phyloP scores from a whole-genome alignment of 2,329 filamentous ascomycete species.

The Aspergillus pseudotamarii region DNA sequence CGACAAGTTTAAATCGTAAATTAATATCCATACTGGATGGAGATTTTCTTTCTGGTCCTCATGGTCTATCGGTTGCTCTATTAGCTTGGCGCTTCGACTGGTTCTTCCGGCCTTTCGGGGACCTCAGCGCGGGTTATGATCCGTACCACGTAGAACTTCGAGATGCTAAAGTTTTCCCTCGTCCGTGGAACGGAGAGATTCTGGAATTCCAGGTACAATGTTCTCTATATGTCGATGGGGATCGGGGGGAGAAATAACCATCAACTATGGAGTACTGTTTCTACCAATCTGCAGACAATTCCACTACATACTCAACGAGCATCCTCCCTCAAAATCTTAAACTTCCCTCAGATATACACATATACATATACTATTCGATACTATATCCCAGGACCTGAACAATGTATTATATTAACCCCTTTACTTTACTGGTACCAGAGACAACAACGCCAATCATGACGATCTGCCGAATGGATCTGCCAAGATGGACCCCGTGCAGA shows the following conservation, averaged over 20 bases:
- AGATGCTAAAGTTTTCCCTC: not conserved
- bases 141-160: not conserved
- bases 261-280: not conserved
- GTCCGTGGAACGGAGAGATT: not conserved
- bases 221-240: not conserved
- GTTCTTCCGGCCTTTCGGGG: conserved; percentile 6
- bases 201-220: not conserved
- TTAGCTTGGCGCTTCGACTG: conserved; percentile 8
- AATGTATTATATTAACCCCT: not conserved
- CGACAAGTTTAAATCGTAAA: not conserved
- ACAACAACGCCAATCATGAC: conserved; percentile 35
- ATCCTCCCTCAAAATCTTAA: not conserved
- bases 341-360: too few relatives aligned
- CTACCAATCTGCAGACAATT: not conserved
- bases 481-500: conserved; percentile 39
- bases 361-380: not conserved
- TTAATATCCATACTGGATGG: not conserved
- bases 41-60: not conserved
- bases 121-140: conserved; percentile 1
- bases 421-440: conserved; percentile 11
- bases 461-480: conserved; percentile 43
- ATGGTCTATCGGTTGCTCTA: conserved; percentile 4
- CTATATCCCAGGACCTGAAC: not conserved
- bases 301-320: not conserved
- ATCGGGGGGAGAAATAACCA: not conserved